These are phyloP conservation scores for Erythrobasidium yunnanense DNA, from an alignment of 768 basidiomycete species.

Conservation along the genomic window DNA sequence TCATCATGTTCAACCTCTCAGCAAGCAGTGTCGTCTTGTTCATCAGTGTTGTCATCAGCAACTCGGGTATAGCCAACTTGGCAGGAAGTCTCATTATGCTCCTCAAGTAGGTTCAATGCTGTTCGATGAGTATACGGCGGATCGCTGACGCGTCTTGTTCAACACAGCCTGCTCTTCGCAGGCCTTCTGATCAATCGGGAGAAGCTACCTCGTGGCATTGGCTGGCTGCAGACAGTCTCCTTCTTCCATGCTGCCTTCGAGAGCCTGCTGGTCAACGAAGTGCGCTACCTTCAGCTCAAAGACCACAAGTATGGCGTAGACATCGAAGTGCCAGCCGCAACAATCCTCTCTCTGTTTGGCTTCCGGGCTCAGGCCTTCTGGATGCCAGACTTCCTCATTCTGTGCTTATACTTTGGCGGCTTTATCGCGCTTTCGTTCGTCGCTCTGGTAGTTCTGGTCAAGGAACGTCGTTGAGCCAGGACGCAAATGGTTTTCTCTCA, in stretches of 20 bases:
- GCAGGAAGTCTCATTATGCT: constrained; percentile 94
- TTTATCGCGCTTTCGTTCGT: constrained; percentile 50
- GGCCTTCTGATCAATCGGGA: constrained; percentile 91
- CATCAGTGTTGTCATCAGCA: constrained; percentile 77
- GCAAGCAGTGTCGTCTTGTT: constrained; percentile 85
- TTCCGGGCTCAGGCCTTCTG: constrained; percentile 75
- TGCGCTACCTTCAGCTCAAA: constrained; percentile 82
- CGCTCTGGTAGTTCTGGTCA: constrained; percentile 31
- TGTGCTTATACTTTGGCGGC: constrained; percentile 72
- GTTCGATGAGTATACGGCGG: not conserved
- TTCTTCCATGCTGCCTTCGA: constrained; percentile 99
- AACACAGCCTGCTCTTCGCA: constrained; percentile 73
- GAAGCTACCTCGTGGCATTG: constrained; percentile 58
- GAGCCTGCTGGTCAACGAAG: constrained; percentile 91
- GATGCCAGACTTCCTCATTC: constrained; percentile 87
- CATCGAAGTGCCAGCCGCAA: constrained; percentile 87
- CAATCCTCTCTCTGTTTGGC: constrained; percentile 88
- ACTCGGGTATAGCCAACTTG: constrained; percentile 76
- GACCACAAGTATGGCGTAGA: constrained; percentile 91
- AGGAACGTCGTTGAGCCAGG: constrained; percentile 30
- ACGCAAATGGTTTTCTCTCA: not conserved
- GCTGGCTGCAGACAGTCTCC: constrained; percentile 79
- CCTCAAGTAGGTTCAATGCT: constrained; percentile 66
- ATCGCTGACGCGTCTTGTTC: not conserved
- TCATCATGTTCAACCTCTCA: constrained; percentile 92